phyloP scores from a whole-genome alignment of 2,329 filamentous ascomycete genomes.

The Neonectria coccinea region DNA sequence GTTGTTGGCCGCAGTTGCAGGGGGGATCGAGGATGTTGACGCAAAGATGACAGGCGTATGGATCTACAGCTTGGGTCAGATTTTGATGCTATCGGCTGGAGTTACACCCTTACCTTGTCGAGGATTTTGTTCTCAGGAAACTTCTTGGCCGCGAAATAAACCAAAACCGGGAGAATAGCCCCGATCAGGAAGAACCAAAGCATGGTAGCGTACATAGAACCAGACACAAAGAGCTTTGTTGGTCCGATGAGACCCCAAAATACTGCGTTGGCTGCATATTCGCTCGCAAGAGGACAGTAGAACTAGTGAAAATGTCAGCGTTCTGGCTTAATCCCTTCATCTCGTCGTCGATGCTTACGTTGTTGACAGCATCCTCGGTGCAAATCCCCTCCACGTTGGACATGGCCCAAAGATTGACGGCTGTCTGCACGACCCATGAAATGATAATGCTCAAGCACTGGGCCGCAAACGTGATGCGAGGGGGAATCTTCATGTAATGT shows the following conservation, averaged over 20 bases:
- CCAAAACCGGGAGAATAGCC: conserved; percentile 12
- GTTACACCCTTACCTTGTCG: not conserved
- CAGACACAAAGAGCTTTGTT: conserved; percentile 21
- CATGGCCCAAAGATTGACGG: conserved; percentile 49
- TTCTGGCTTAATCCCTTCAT: conserved; percentile 52
- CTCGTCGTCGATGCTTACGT: not conserved
- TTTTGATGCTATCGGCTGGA: too few species aligned
- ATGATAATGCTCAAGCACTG: conserved; percentile 54
- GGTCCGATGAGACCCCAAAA: conserved; percentile 71
- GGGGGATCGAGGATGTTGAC: conserved; percentile 52
- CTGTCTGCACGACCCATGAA: conserved; percentile 54
- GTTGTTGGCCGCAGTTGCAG: conserved; percentile 70
- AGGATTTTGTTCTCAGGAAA: conserved; percentile 8
- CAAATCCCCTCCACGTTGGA: conserved; percentile 67
- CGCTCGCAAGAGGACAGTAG: conserved; percentile 9
- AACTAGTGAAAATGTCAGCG: conserved; percentile 61
- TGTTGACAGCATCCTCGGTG: conserved; percentile 44
- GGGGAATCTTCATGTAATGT: conserved; percentile 66
- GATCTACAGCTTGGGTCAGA: not conserved
- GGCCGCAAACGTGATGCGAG: conserved; percentile 60
- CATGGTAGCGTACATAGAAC: conserved; percentile 18
- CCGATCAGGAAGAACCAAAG: conserved; percentile 26
- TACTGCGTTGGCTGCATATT: conserved; percentile 60
- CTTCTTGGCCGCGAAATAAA: conserved; percentile 7
- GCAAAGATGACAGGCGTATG: conserved; percentile 17